Evolutionary conservation across 371 early-diverging fungal species (phyloP).

Genomic region (Rhizomucor pusillus): DNA sequence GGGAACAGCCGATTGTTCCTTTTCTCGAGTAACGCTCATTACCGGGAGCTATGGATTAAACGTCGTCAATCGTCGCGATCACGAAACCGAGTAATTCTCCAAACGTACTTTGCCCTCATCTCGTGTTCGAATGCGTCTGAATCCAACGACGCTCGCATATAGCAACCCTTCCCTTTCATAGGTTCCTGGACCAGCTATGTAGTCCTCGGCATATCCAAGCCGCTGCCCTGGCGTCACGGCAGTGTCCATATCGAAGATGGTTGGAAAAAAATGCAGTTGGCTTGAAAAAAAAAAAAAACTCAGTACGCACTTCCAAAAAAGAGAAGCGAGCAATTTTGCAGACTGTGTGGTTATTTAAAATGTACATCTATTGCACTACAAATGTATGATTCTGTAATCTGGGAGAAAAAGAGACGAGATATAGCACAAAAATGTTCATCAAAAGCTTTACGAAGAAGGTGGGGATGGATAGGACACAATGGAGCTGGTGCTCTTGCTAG

Average conservation of each 20-base stretch:
- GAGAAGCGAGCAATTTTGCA: not conserved
- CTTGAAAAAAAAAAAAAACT: too few relatives aligned
- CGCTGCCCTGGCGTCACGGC: slow-evolving; percentile 81
- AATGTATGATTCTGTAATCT: too few relatives aligned
- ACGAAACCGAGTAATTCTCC: not conserved
- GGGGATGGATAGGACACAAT: too few relatives aligned
- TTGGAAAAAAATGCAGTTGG: too few relatives aligned
- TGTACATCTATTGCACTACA: too few relatives aligned
- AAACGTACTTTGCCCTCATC: slow-evolving; percentile 36
- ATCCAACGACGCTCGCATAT: slow-evolving; percentile 81
- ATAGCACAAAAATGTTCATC: too few relatives aligned
- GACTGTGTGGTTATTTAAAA: not conserved
- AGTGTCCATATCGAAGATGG: slow-evolving; percentile 7
- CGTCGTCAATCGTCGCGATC: not conserved
- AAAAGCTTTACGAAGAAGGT: too few relatives aligned
- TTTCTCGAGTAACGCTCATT: slow-evolving; percentile 66
- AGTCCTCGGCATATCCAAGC: slow-evolving; percentile 73
- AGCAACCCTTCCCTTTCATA: slow-evolving; percentile 75
- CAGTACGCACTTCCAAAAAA: not conserved
- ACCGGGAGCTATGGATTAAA: slow-evolving; percentile 42
- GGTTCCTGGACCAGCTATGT: slow-evolving; percentile 73
- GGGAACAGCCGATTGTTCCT: slow-evolving; percentile 77
- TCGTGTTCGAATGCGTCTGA: slow-evolving; percentile 37
- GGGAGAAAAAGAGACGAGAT: too few relatives aligned
- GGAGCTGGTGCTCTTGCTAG: not conserved